phyloP scores from a whole-genome alignment of 345 rosid genomes.

The Cardamine chenopodiifolia region DNA sequence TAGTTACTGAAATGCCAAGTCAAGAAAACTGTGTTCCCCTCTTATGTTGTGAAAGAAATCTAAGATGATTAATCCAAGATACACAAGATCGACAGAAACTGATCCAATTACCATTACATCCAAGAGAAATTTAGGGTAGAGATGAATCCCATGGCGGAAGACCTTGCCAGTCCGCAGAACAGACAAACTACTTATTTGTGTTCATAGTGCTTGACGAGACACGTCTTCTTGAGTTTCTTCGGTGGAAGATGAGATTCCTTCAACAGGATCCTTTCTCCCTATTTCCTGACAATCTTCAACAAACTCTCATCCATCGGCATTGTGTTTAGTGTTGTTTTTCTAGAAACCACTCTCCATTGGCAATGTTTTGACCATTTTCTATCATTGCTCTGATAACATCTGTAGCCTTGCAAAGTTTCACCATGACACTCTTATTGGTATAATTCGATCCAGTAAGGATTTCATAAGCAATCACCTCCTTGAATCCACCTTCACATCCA shows the following conservation, averaged over 20 bases:
- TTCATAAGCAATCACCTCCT: slow-evolving; percentile 50
- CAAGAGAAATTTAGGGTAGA: slow-evolving; percentile 79
- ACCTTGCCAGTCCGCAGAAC: slow-evolving; percentile 66
- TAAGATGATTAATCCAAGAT: slow-evolving; percentile 9
- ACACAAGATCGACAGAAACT: background rate
- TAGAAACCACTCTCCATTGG: slow-evolving; percentile 45
- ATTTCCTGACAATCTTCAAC: slow-evolving; percentile 60
- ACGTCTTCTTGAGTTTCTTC: slow-evolving; percentile 55
- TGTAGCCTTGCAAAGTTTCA: slow-evolving; percentile 55
- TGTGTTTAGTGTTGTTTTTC: slow-evolving; percentile 49
- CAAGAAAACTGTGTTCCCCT: slow-evolving; percentile 5
- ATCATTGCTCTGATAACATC: slow-evolving; percentile 63
- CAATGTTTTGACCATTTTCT: slow-evolving; percentile 47
- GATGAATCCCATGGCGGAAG: slow-evolving; percentile 88
- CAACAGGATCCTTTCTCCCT: slow-evolving; percentile 68
- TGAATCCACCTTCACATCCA: slow-evolving; percentile 69
- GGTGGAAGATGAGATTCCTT: slow-evolving; percentile 70
- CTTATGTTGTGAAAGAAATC: background rate
- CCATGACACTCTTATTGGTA: slow-evolving; percentile 43
- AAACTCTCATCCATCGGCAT: slow-evolving; percentile 73
- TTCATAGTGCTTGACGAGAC: slow-evolving; percentile 32
- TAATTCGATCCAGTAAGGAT: slow-evolving; percentile 49
- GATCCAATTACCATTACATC: slow-evolving; percentile 78
- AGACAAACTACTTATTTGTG: slow-evolving; percentile 47
- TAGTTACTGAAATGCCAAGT: background rate